Evolutionary conservation across 106 monocot genomes (phyloP).

Genomic region (Cymbidium sinense): DNA sequence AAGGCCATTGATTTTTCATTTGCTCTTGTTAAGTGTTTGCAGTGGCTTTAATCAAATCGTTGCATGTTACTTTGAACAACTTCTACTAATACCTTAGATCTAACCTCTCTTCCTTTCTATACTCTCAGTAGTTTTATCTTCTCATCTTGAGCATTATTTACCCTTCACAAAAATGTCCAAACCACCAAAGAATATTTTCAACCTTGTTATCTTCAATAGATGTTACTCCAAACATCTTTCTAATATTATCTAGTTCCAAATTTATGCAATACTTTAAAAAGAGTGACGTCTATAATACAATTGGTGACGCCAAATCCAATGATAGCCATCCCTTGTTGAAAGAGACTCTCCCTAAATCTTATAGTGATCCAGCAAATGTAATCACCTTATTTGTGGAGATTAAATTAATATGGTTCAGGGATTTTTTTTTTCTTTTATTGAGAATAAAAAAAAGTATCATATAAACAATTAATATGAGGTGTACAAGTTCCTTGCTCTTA

Average conservation of each 20-base stretch:
- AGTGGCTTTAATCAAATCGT: not conserved
- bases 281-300: not conserved
- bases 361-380: not conserved
- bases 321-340: not conserved
- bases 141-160: too few relatives aligned
- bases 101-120: not conserved
- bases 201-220: not conserved
- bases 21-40: not conserved
- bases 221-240: not conserved
- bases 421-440: not conserved
- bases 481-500: not conserved
- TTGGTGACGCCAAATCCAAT: not conserved
- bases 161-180: not conserved
- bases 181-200: not conserved
- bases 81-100: not conserved
- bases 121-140: too few relatives aligned
- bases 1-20: not conserved
- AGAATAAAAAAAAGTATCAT: not conserved
- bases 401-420: not conserved
- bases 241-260: not conserved
- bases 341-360: not conserved
- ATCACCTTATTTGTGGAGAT: not conserved
- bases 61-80: not conserved
- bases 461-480: not conserved
- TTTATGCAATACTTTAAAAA: not conserved